Conservation (phyloP, 768 basidiomycete species). For the Rhizopogon sp. region DNA sequence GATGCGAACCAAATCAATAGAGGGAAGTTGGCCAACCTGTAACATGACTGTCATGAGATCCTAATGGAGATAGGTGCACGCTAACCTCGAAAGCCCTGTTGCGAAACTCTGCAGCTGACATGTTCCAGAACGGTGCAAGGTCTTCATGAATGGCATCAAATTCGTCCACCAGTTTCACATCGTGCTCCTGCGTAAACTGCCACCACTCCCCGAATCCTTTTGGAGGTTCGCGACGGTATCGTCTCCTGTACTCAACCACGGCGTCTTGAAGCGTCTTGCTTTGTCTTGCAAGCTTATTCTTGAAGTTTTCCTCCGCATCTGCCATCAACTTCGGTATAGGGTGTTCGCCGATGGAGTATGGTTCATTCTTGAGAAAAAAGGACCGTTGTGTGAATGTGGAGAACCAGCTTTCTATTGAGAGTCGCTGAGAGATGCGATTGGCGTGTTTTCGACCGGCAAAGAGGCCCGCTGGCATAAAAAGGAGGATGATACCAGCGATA, state of each 20-base stretch:
- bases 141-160: conserved; percentile 77
- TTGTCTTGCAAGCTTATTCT: conserved; percentile 62
- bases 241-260: conserved; percentile 71
- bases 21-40: conserved; percentile 74
- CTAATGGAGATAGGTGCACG: background rate
- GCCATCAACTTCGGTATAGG: conserved; percentile 85
- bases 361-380: conserved; percentile 8
- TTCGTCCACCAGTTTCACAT: conserved; percentile 83
- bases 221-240: conserved; percentile 80
- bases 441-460: conserved; percentile 29
- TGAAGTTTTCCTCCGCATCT: conserved; percentile 74
- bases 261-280: conserved; percentile 77
- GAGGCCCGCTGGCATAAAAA: conserved; percentile 49
- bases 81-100: conserved; percentile 55
- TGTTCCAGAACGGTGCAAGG: conserved; percentile 77
- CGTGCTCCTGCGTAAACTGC: conserved; percentile 66
- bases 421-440: conserved; percentile 5
- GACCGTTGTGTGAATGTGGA: conserved; percentile 16
- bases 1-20: conserved; percentile 84
- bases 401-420: conserved; percentile 9
- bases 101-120: conserved; percentile 70
- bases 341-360: conserved; percentile 36
- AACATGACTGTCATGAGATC: background rate
- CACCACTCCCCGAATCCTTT: conserved; percentile 92
- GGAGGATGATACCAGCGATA: conserved; percentile 35